Base-by-base conservation (phyloP, 2,329 filamentous ascomycete genomes). In the Gnomoniopsis sp. region DNA sequence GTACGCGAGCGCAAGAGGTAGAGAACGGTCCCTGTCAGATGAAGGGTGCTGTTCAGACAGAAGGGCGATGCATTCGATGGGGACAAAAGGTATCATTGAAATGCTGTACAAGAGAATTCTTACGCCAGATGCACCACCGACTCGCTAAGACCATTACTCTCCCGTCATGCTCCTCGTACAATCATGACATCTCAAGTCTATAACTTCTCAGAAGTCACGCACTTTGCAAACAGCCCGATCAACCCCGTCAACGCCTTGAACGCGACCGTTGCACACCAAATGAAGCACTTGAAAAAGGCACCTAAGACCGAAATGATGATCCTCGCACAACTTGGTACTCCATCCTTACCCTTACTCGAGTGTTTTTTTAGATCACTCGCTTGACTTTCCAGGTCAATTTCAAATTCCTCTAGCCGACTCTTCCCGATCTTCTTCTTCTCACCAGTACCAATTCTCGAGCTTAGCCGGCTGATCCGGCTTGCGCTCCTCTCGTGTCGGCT, bases 351-450 rank as follows among this genome's bases (percentile, higher is more conserved):
- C 6, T 76, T 73, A 12, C 71, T 68, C 63, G 74, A 67, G 66
- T 78, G 70, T 66, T 79, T 73, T 53, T 71, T 71, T 17, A 77
- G 65, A 63, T 77, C 80, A 55, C 76, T 78, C 7, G 76, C 74
- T 70, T 88, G 85, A 67, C 84, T 88, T 71, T 87, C 85, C 6
- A 88, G 69, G 64, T 88, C 85, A 41, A 87, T 72, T 69, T 84
- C 85, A 58, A 87, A 81, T 65, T 81, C 78, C 64, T 86, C 81
- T 67, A 83, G 77, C 63, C 75, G 77, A 38, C 69, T 69, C 56
- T 50, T 64, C 7, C 50, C 59, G 55, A 52, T 49, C 55, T 61
- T 65, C 61, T 61, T 66, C 49, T 56, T 63, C 53, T 61, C 49
- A 10, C 62, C 58, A 12, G 62, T 62, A 14, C 51, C 57, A n/a